Evolutionary conservation across 2,329 filamentous ascomycete species (phyloP), one percentile per base, ranked within the genome.

Genomic region (Clarireedia hainanense): DNA sequence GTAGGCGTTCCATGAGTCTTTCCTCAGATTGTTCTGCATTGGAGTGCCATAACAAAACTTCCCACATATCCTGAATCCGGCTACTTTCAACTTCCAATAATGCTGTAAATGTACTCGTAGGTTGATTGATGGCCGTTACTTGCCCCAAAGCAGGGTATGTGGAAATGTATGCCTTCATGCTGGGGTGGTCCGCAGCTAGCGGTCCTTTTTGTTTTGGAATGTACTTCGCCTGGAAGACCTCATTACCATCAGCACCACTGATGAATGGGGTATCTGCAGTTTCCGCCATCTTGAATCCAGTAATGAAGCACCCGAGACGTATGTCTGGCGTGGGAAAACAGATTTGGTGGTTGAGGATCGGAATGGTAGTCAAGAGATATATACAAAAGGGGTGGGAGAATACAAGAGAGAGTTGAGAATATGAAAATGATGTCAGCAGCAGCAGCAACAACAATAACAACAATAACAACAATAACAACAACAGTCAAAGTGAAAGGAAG

Each of bases 71-170:
- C 15, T 79, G 72, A 6, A 76, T 75, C 47, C 78, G 78, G 37
- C 74, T 74, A 23, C 69, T 70, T 42, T 81, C 80, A 43, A 85
- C 80, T 63, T 91, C 84, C 34, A 95, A 75, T 12, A 91, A 71
- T 6, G 87, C 84, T 0, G 80, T 84, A 62, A 96, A 85, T 65
- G 78, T 17, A n/a, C n/a, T 49, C 14, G 6, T 62, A 2, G 66
- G 65, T 20, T 68, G 67, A 26, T 74, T 70, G 20, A 88, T 66
- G 49, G 80, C 76, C 1, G 89, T 91, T 24, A 88, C 79, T 67
- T 91, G 88, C 2, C 85, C 89, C 51, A 96, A 71, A 1, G 89
- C 82, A 12, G 91, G 91, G 65, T 83, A 85, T 58, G 77, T 82
- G 5, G 76, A 78, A 14, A 86, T 70, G 59, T 76, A 74, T 23